Evolutionary conservation across 305 asterid genomes (phyloP).

Genomic region (Plantago coronopus): DNA sequence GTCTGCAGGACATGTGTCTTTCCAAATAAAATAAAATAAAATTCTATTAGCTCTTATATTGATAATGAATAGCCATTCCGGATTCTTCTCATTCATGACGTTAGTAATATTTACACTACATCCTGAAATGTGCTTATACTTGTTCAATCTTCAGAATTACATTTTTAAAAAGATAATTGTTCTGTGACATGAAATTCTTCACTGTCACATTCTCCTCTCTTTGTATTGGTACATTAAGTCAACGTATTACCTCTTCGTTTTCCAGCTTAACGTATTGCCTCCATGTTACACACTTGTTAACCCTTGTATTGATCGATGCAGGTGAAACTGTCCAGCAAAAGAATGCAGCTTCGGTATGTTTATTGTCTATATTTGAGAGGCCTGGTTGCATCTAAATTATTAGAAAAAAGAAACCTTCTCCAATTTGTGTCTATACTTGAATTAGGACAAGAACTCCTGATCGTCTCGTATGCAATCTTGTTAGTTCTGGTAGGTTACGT

Average conservation of each 20-base stretch:
- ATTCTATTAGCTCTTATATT: no score
- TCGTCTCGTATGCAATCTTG: no score
- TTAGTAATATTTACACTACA: not conserved
- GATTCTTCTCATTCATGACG: constrained; percentile 17
- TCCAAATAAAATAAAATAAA: no score
- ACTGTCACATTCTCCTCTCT: constrained; percentile 15
- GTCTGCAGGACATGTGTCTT: constrained; percentile 2
- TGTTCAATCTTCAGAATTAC: no score
- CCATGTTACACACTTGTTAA: constrained; percentile 29
- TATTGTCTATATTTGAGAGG: constrained; percentile 14
- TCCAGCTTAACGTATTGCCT: constrained; percentile 17
- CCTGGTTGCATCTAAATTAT: constrained; percentile 2
- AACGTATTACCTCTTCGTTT: constrained; percentile 19
- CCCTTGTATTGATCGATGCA: constrained; percentile 40
- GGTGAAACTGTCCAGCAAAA: constrained; percentile 41
- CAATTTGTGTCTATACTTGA: constrained; percentile 9
- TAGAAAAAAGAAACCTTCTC: not conserved
- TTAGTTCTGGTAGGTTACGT: not conserved
- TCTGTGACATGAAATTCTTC: not conserved
- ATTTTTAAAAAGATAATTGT: not conserved
- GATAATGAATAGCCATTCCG: no score
- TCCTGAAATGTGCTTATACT: constrained; percentile 13
- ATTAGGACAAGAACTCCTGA: constrained; percentile 5
- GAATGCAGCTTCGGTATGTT: constrained; percentile 43
- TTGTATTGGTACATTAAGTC: constrained; percentile 5